Evolutionary conservation across 345 rosid genomes (phyloP), one percentile per base, ranked within the genome.

Genomic region (Garcia nutans): DNA sequence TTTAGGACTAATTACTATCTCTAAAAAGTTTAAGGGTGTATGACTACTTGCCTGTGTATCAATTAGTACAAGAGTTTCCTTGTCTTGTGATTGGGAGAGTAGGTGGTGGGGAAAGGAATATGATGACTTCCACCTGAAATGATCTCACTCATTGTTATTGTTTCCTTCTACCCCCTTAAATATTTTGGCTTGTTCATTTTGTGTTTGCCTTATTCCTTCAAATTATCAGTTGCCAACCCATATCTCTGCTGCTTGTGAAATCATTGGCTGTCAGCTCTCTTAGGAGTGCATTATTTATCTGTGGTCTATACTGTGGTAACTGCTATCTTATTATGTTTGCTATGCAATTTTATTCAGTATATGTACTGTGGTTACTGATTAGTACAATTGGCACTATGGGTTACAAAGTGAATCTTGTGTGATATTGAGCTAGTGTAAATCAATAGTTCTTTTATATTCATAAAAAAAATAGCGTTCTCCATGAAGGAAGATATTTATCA

Each of bases 1-100:
- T 61, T 61, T 47, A 78, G 52, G 44, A 77, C 17, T 73, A 42
- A 68, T n/a, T 6, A 19, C 61, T 72, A 7, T 63, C 23, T n/a
- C 13, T 26, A 19, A 60, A 45, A 57, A 47, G 10, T 47, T 24
- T 66, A 42, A 73, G 47, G 28, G 44, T 22, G 44, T n/a, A 22
- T 5, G 31, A 2, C 52, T 45, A 19, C 67, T 12, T 74, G 26
- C 45, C 6, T 70, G 55, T 57, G 65, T 24, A 7, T 16, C 57
- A 54, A 16, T 17, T 17, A 26, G 24, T 19, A 47, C 16, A 42
- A 20, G 13, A 19, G 49, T 54, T 65, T 44, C 67, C 61, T 61
- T 62, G 13, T 65, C n/a, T 13, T 65, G 67, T 57, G 31, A 8
- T 33, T 45, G 79, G 70, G 61, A 41, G 37, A 8, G 8, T 41